Evolutionary conservation across 2,329 filamentous ascomycete genomes (phyloP), one percentile per base, ranked within the genome.

Genomic region (Dothideomycetes sp.): DNA sequence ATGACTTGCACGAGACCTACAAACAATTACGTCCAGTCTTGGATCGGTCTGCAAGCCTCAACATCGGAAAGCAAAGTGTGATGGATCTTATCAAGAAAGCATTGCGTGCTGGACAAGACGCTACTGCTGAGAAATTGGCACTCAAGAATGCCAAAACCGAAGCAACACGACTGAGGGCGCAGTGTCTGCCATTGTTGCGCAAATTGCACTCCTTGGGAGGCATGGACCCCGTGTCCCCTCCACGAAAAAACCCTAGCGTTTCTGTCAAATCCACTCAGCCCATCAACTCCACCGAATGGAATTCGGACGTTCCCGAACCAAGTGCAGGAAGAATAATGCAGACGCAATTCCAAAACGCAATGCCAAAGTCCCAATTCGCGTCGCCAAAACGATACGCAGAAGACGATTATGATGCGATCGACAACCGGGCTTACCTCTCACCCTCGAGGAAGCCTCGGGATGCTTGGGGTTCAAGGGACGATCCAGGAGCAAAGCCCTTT

Each of bases 241-340:
- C 24, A n/a, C 22, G 19, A 19, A 29, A 10, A 30, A 17, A 30
- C 9, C 30, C 34, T 18, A 9, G 34, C 14, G 22, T 41, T 3
- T n/a, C 54, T 3, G 49, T 57, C 2, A 38, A 52, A 19, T 54
- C 55, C 5, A 57, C 55, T 15, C 54, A 56, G 37, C 45, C 45
- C 46, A 11, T 34, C 40, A 1, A 31, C 35, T 14, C 27, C n/a
- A 8, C 14, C 29, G 4, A 30, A 22, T 4, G 35, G 34, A 18
- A 22, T 37, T 4, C 8, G 32, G 12, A 33, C 29, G 12, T 34
- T 34, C n/a, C 39, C 7, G 22, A 27, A 12, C 7, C 39, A 14
- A 54, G 52, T 42, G 53, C 52, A 4, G 55, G 52, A 38, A 47
- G 55, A 10, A 47, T 59, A 15, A 52, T 47, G 9, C 56, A 59